These are phyloP conservation scores for Calophaca sinica DNA, from an alignment of 306 rosid genomes.

Conservation along the genomic window DNA sequence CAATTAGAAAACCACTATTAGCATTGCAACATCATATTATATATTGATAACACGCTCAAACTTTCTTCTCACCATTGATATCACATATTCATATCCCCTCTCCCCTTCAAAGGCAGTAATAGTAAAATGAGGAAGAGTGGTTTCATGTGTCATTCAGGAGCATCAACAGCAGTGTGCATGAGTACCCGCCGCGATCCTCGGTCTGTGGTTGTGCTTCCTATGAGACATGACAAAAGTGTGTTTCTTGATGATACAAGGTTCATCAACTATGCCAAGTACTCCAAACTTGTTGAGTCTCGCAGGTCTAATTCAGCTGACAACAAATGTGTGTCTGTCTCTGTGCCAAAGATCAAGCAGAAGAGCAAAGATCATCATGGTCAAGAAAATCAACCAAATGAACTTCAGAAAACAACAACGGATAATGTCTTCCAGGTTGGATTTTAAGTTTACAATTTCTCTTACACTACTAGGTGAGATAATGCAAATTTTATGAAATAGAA, in stretches of 20 bases:
- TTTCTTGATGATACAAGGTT: slow-evolving; percentile 46
- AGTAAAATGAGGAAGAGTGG: slow-evolving; percentile 53
- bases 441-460: neutral
- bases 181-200: slow-evolving; percentile 53
- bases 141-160: slow-evolving; percentile 74
- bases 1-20: slow-evolving; percentile 9
- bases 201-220: slow-evolving; percentile 58
- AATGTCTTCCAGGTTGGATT: slow-evolving; percentile 63
- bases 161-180: slow-evolving; percentile 77
- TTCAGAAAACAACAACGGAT: slow-evolving; percentile 41
- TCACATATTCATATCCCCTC: neutral
- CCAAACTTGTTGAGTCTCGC: slow-evolving; percentile 57
- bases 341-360: slow-evolving; percentile 36
- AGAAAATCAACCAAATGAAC: no score
- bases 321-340: no score
- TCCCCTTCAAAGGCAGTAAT: neutral
- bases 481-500: neutral
- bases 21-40: neutral
- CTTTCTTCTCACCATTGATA: neutral
- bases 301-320: slow-evolving; percentile 24
- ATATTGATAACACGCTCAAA: neutral
- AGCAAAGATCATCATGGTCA: slow-evolving; percentile 23
- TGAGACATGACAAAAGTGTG: slow-evolving; percentile 36
- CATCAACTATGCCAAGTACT: slow-evolving; percentile 57
- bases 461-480: neutral